These are phyloP conservation scores for Solanum acaule DNA, from an alignment of 257 asterid genomes.

Conservation along the genomic window DNA sequence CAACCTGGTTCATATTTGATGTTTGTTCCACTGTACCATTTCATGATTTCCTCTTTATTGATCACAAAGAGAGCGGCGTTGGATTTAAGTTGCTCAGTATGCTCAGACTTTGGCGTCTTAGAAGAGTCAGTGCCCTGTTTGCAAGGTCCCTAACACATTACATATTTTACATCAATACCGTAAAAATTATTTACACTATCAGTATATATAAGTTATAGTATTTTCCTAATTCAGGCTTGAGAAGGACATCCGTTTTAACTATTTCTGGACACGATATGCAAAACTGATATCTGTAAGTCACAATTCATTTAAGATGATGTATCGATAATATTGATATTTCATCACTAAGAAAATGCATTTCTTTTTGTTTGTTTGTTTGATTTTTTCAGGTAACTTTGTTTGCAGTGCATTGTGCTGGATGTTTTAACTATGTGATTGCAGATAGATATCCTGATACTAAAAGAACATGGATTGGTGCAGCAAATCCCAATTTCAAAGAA, in stretches of 20 bases:
- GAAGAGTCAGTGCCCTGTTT: slow-evolving; percentile 81
- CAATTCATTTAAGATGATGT: background rate
- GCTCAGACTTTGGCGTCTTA: slow-evolving; percentile 93
- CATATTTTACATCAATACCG: background rate
- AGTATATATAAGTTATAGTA: background rate
- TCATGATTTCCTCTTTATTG: slow-evolving; percentile 56
- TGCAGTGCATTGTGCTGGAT: slow-evolving; percentile 52
- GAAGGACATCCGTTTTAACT: slow-evolving; percentile 86
- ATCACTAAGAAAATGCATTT: background rate
- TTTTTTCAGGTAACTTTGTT: slow-evolving; percentile 42
- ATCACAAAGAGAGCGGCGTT: slow-evolving; percentile 40
- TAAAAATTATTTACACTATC: background rate
- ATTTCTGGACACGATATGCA: slow-evolving; percentile 87
- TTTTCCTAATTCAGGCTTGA: slow-evolving; percentile 46
- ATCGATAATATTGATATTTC: background rate
- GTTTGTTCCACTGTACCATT: slow-evolving; percentile 76
- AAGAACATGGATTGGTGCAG: slow-evolving; percentile 52
- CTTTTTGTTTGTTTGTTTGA: background rate
- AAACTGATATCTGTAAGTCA: slow-evolving; percentile 65
- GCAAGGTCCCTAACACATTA: slow-evolving; percentile 40
- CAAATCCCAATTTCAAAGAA: slow-evolving; percentile 33
- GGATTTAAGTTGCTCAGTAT: slow-evolving; percentile 67
- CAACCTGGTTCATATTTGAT: slow-evolving; percentile 78
- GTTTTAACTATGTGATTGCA: slow-evolving; percentile 46
- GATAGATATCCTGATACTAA: slow-evolving; percentile 29